Evolutionary conservation across 257 asterid species (phyloP), one percentile per base, ranked within the genome.

Genomic region (Coffea canephora): DNA sequence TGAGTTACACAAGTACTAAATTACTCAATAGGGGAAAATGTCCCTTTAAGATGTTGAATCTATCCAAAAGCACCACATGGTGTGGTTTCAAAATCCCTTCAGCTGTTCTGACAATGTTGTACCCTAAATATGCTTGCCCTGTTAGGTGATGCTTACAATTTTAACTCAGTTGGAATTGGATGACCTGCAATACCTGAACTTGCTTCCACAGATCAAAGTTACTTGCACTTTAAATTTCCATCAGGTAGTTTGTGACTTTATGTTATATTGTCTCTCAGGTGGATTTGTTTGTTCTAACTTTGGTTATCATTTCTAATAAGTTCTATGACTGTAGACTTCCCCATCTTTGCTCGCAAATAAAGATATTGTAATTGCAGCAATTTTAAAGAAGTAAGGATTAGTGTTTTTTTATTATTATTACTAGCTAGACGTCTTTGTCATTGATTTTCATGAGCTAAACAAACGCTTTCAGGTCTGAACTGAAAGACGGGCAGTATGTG

Each of bases 111-210:
- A 45, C 34, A 39, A 70, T 64, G 55, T 25, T 12, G 18, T 14
- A 50, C 76, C 82, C 78, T 78, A 67, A 54, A 54, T 79, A 83
- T 79, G 84, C 78, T 79, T 69, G 84, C 72, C 71, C 83, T 86
- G 78, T 68, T 84, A 95, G 99, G 98, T 93, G 62, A 90, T 95
- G 76, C 89, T 93, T 76, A 95, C 99, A 18, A 88, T 95, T 71
- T 82, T 95, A 86, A 95, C 99, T 59, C 99, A 92, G 77, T 86
- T 95, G 92, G 99, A 95, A 89, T 85, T 95, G 92, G 99, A 98
- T 50, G 97, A 91, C 80, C 87, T 84, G 74, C 92, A 89, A 78
- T 92, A 95, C 83, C 75, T 95, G 69, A 87, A 88, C 71, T 85
- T 95, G 84, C 97, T 90, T 81, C 99, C 98, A 2, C 96, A 90